Percentiles rank a stretch among this genome's conserved stretches.
These are phyloP conservation scores for Daldinia caldariorum DNA, from an alignment of 495 filamentous ascomycete genomes.

Conservation along the genomic window DNA sequence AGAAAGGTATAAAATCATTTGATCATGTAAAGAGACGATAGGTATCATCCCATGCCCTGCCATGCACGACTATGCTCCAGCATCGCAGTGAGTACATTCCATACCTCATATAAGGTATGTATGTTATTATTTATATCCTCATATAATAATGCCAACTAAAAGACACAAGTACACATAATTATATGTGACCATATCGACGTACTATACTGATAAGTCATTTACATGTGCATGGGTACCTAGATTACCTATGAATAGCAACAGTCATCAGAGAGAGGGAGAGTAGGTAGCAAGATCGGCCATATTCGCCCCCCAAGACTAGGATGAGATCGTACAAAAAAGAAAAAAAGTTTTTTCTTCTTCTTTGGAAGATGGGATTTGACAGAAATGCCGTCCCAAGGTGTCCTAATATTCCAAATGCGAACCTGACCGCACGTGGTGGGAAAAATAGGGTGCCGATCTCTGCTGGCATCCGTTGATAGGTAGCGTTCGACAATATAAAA, in stretches of 20 bases:
- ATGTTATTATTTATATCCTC: no score
- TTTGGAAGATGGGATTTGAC: constrained; percentile 33
- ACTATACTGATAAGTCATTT: background rate
- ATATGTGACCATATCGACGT: background rate
- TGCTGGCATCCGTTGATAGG: constrained; percentile 39
- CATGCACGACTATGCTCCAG: constrained; percentile 21
- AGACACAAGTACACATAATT: background rate
- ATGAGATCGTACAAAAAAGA: constrained; percentile 1
- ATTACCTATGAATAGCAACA: constrained; percentile 28
- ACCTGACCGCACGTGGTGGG: constrained; percentile 23
- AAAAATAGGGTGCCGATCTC: constrained; percentile 32
- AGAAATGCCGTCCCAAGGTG: constrained; percentile 37
- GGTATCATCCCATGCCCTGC: background rate
- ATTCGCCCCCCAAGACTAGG: constrained; percentile 42
- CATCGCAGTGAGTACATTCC: constrained; percentile 17
- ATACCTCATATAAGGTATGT: background rate
- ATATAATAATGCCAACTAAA: constrained; percentile 1
- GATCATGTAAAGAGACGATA: constrained; percentile 13
- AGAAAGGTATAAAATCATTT: background rate
- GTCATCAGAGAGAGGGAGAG: constrained; percentile 4
- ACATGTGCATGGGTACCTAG: background rate
- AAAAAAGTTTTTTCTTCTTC: no score
- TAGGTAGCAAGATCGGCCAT: constrained; percentile 19
- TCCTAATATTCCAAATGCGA: constrained; percentile 27
- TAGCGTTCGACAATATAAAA: constrained; percentile 27